phyloP scores from a whole-genome alignment of 1,284 basidiomycete genomes.

The Ceratobasidium papillatum region DNA sequence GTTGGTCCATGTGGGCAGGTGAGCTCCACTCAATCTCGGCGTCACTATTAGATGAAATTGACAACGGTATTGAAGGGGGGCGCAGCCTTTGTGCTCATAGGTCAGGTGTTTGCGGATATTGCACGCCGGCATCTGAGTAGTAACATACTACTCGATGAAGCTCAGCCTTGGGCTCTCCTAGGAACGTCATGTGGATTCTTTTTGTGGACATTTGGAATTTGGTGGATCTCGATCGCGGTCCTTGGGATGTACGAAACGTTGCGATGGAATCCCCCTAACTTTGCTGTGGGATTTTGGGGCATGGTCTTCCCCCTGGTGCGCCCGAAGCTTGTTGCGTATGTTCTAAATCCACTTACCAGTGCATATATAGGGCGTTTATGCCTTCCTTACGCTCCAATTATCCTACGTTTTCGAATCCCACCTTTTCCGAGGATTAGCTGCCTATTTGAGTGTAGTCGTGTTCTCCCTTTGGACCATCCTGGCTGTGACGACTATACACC shows the following conservation, averaged over 20 bases:
- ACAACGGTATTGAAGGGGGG: conserved; percentile 9
- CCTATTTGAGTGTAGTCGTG: neutral
- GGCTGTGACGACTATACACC: conserved; percentile 6
- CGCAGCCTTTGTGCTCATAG: conserved; percentile 20
- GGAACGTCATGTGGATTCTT: conserved; percentile 11
- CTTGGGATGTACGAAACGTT: conserved; percentile 15
- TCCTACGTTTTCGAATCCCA: conserved; percentile 12
- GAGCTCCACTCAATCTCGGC: neutral
- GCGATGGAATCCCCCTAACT: conserved; percentile 9
- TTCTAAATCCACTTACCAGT: neutral
- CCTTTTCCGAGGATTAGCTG: neutral
- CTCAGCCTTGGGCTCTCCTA: conserved; percentile 13
- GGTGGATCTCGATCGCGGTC: conserved; percentile 12
- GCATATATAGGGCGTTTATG: conserved; percentile 33
- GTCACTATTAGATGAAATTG: neutral
- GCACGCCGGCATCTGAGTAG: neutral
- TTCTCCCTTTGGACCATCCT: conserved; percentile 9
- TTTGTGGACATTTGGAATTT: conserved; percentile 26
- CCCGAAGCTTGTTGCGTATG: neutral
- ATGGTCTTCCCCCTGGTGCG: conserved; percentile 33
- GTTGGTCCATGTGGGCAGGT: conserved; percentile 35
- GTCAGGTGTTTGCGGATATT: conserved; percentile 25
- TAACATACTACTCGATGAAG: neutral
- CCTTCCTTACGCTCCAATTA: conserved; percentile 12
- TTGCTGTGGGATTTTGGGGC: conserved; percentile 25